A percentile compares a stretch with the other conserved stretches of the same genome.
Conservation (phyloP, 2,329 filamentous ascomycete genomes). For the Pleomassaria siparia region DNA sequence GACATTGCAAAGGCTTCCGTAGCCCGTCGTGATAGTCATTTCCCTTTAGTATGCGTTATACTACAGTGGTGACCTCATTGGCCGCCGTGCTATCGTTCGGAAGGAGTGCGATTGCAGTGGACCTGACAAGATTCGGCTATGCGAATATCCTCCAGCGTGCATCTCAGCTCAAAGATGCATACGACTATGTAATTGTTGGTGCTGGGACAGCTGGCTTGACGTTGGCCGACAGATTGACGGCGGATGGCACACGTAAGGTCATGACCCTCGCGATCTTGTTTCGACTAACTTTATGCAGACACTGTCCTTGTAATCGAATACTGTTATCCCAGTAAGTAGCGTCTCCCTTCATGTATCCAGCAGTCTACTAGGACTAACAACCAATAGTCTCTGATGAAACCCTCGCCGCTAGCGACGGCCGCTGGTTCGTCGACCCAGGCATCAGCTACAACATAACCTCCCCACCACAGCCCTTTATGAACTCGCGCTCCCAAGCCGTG, state of each 20-base stretch:
- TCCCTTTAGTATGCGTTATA: neutral
- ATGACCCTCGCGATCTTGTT: neutral
- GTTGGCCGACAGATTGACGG: constrained; percentile 8
- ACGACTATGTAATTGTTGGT: constrained; percentile 17
- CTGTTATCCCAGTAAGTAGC: constrained; percentile 4
- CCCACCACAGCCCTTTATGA: constrained; percentile 1
- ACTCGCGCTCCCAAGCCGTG: constrained; percentile 1
- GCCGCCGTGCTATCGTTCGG: neutral
- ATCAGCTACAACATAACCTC: constrained; percentile 9
- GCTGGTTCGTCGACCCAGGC: neutral
- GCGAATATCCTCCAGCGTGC: constrained; percentile 3
- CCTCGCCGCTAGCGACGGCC: neutral
- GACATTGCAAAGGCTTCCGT: too few relatives aligned
- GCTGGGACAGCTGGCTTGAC: constrained; percentile 12
- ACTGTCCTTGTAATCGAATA: constrained; percentile 10
- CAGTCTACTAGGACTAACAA: neutral
- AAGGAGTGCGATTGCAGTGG: neutral
- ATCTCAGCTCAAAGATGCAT: constrained; percentile 3
- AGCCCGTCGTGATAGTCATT: too few relatives aligned
- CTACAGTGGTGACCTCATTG: neutral
- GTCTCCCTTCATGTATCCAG: neutral
- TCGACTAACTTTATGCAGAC: neutral
- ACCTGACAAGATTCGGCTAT: neutral
- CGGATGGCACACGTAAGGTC: constrained; percentile 2
- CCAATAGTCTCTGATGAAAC: constrained; percentile 1